Conservation (phyloP, 331 rosid species). For the Arachis monticola region DNA sequence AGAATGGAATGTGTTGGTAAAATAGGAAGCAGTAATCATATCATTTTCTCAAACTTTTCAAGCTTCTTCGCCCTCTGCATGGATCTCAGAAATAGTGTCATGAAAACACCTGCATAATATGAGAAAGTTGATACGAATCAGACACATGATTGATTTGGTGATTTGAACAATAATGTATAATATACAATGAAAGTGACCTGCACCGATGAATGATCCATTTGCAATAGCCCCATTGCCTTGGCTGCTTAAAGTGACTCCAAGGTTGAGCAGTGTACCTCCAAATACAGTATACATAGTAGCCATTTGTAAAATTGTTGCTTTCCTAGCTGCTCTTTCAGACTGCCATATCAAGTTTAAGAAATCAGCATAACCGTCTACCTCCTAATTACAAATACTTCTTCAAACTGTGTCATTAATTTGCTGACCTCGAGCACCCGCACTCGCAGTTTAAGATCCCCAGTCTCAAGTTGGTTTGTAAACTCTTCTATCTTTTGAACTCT, state of each 20-base stretch:
- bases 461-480: constrained; percentile 82
- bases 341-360: constrained; percentile 42
- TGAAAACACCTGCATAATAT: constrained; percentile 68
- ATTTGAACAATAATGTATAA: not conserved
- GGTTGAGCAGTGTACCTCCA: constrained; percentile 84
- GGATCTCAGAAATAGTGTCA: constrained; percentile 65
- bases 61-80: constrained; percentile 82
- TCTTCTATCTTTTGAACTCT: constrained; percentile 94
- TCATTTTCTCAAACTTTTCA: constrained; percentile 87
- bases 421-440: constrained; percentile 93
- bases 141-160: constrained; percentile 5
- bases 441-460: constrained; percentile 89
- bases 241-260: constrained; percentile 74
- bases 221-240: constrained; percentile 78
- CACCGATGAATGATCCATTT: constrained; percentile 84
- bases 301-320: constrained; percentile 86
- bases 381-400: not conserved
- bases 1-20: constrained; percentile 39
- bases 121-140: constrained; percentile 23
- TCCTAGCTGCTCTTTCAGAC: constrained; percentile 95
- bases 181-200: constrained; percentile 57
- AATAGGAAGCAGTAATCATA: constrained; percentile 39
- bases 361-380: not conserved
- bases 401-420: not conserved
- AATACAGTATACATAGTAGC: constrained; percentile 79